Conservation (phyloP, 768 basidiomycete species). For the Suillus variegatus region DNA sequence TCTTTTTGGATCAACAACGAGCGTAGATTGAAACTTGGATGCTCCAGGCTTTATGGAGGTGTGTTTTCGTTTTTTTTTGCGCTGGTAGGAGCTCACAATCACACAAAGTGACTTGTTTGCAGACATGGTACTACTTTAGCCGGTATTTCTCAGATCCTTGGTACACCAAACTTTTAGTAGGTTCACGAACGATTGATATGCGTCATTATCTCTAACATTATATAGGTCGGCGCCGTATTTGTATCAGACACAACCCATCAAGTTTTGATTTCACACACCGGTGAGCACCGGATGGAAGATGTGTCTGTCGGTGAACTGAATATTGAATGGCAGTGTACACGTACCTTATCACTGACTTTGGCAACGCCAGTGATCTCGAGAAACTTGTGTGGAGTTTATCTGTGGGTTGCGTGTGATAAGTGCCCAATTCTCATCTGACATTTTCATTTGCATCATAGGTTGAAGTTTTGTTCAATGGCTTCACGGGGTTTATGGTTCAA, state of each 20-base stretch:
- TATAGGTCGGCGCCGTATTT: slow-evolving; percentile 50
- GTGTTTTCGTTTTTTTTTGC: slow-evolving; percentile 4
- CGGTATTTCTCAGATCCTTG: slow-evolving; percentile 46
- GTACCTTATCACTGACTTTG: slow-evolving; percentile 41
- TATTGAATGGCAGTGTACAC: slow-evolving; percentile 38
- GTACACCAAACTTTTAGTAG: slow-evolving; percentile 42
- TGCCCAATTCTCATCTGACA: neutral
- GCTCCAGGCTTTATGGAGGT: slow-evolving; percentile 49
- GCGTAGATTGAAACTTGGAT: neutral
- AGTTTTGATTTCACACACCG: slow-evolving; percentile 49
- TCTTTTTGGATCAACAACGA: neutral
- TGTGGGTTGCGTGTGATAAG: neutral
- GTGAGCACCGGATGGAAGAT: slow-evolving; percentile 24
- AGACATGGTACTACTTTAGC: slow-evolving; percentile 51
- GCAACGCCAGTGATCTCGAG: slow-evolving; percentile 27
- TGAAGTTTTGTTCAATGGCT: slow-evolving; percentile 49
- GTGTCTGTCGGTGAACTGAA: neutral
- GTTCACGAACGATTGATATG: slow-evolving; percentile 8
- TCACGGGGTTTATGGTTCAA: slow-evolving; percentile 52
- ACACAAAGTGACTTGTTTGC: slow-evolving; percentile 46
- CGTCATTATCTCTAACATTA: neutral
- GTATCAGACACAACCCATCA: slow-evolving; percentile 53
- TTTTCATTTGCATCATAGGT: slow-evolving; percentile 26
- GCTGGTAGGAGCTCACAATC: neutral
- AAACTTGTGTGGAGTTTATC: slow-evolving; percentile 41